Percentiles rank a stretch among this genome's conserved stretches.
Evolutionary conservation across 179 eudicot species (phyloP).

Genomic region (Actinidia polygama): DNA sequence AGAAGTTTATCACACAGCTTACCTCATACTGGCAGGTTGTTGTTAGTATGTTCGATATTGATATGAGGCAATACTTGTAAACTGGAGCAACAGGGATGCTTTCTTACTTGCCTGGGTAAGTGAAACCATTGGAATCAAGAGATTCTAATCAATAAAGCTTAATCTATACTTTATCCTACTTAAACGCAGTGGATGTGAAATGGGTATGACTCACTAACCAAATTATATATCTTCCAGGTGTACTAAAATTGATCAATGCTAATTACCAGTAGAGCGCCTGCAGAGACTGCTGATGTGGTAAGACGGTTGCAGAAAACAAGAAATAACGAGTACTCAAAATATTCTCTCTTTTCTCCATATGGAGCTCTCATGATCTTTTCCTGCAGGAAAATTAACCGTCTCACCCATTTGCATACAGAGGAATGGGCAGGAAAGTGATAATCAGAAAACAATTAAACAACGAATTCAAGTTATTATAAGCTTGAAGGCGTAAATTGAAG

Average conservation of each 20-base stretch:
- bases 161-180: background rate
- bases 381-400: constrained; percentile 47
- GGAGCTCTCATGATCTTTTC: constrained; percentile 99
- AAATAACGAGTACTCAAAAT: constrained; percentile 76
- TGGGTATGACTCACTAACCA: background rate
- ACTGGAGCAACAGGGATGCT: constrained; percentile 92
- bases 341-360: constrained; percentile 79
- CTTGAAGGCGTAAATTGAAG: background rate
- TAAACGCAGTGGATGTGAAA: background rate
- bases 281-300: constrained; percentile 85
- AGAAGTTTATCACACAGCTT: constrained; percentile 4
- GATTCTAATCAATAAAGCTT: background rate
- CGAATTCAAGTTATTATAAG: background rate
- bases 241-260: background rate
- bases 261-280: constrained; percentile 74
- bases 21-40: constrained; percentile 99
- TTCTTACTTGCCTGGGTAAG: constrained; percentile 76
- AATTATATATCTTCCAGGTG: background rate
- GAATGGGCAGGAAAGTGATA: background rate
- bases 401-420: constrained; percentile 5
- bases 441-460: background rate
- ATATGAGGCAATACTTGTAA: constrained; percentile 82
- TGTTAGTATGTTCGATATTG: constrained; percentile 91
- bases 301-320: constrained; percentile 97
- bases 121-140: background rate